Evolutionary conservation across 2,329 filamentous ascomycete genomes (phyloP).

Genomic region (Aspergillus uvarum): DNA sequence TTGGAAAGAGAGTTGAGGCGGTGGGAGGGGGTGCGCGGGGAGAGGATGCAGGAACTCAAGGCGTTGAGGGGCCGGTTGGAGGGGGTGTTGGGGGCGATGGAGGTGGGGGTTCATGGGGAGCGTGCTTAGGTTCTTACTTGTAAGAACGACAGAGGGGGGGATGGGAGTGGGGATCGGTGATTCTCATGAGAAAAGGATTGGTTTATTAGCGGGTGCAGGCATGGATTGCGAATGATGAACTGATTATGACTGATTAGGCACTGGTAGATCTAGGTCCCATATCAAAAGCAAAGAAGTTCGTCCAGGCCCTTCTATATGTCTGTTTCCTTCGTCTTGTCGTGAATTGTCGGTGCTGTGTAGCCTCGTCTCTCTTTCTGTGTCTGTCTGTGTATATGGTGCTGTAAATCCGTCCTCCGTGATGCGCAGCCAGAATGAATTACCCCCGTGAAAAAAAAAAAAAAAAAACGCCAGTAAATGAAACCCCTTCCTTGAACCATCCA

Average conservation of each 20-base stretch:
- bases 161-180: too few relatives aligned
- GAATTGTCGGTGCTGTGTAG: not conserved
- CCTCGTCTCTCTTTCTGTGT: not conserved
- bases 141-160: not conserved
- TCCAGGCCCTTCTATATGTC: not conserved
- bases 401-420: not conserved
- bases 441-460: slow-evolving; percentile 8
- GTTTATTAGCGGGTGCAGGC: too few relatives aligned
- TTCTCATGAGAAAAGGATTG: too few relatives aligned
- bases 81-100: slow-evolving; percentile 42
- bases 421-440: not conserved
- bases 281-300: too few relatives aligned
- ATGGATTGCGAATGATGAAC: not conserved
- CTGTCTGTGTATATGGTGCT: not conserved
- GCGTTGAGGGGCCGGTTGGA: slow-evolving; percentile 43
- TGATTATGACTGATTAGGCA: too few relatives aligned
- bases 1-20: slow-evolving; percentile 46
- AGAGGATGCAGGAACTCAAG: slow-evolving; percentile 45
- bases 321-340: not conserved
- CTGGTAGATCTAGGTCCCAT: too few relatives aligned
- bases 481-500: not conserved
- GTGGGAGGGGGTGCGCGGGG: slow-evolving; percentile 45
- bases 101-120: slow-evolving; percentile 37
- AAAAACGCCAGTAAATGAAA: not conserved
- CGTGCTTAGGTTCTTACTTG: not conserved